Conservation (phyloP, 805 yeast species). For the Teunomyces cretensis region DNA sequence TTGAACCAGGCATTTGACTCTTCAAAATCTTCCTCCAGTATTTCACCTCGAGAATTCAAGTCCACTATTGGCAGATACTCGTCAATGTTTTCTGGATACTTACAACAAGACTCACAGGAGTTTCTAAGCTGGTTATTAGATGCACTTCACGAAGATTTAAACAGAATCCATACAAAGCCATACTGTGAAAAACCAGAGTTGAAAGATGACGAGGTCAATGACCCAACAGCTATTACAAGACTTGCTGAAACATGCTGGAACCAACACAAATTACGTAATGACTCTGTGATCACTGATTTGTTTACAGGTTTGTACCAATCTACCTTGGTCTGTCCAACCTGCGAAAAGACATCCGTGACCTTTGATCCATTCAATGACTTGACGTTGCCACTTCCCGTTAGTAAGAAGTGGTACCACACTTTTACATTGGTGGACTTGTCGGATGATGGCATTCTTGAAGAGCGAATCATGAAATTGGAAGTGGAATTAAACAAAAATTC, state of each 20-base stretch:
- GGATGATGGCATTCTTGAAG: slow-evolving; percentile 20
- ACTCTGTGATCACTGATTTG: slow-evolving; percentile 79
- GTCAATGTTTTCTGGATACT: slow-evolving; percentile 73
- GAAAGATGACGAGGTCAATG: slow-evolving; percentile 56
- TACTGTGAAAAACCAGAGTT: slow-evolving; percentile 86
- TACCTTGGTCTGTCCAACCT: slow-evolving; percentile 83
- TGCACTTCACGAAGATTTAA: slow-evolving; percentile 89
- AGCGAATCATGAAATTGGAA: slow-evolving; percentile 46
- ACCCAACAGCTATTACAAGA: slow-evolving; percentile 50
- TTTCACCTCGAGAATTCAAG: slow-evolving; percentile 76
- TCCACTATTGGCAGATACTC: slow-evolving; percentile 75
- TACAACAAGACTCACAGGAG: slow-evolving; percentile 94
- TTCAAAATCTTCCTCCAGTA: slow-evolving; percentile 21
- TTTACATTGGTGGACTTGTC: slow-evolving; percentile 62
- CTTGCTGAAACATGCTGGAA: slow-evolving; percentile 81
- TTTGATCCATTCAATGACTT: slow-evolving; percentile 93
- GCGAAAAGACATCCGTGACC: slow-evolving; percentile 76
- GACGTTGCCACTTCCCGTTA: slow-evolving; percentile 84
- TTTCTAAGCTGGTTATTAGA: slow-evolving; percentile 84
- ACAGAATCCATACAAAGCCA: slow-evolving; percentile 80
- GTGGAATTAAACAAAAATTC: slow-evolving; percentile 71
- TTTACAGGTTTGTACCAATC: slow-evolving; percentile 92
- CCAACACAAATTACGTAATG: slow-evolving; percentile 75
- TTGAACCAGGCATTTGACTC: slow-evolving; percentile 56
- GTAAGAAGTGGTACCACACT: slow-evolving; percentile 66